Percentiles rank a stretch among this genome's conserved stretches.
Evolutionary conservation across 2,329 filamentous ascomycete species (phyloP).

Genomic region (Pseudogymnoascus sp.): DNA sequence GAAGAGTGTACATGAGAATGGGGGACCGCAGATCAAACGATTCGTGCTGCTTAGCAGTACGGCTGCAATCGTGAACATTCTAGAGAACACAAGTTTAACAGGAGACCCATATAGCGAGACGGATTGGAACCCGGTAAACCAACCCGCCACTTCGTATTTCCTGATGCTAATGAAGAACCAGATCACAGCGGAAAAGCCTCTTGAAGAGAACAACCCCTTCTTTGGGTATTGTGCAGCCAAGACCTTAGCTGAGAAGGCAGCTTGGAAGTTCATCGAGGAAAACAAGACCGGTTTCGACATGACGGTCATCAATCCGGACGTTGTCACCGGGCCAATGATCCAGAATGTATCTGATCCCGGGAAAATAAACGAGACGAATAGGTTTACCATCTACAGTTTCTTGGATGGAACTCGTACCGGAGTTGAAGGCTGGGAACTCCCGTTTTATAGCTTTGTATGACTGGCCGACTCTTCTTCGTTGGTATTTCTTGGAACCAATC

Average conservation of each 20-base stretch:
- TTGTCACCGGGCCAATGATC: slow-evolving; percentile 53
- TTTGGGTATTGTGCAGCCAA: slow-evolving; percentile 46
- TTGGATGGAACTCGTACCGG: slow-evolving; percentile 41
- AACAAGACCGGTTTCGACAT: slow-evolving; percentile 48
- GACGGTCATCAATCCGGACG: slow-evolving; percentile 51
- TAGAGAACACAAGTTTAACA: slow-evolving; percentile 14
- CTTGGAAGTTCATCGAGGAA: slow-evolving; percentile 52
- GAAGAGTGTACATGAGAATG: slow-evolving; percentile 54
- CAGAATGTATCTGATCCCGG: slow-evolving; percentile 53
- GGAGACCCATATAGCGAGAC: slow-evolving; percentile 36
- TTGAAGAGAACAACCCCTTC: slow-evolving; percentile 33
- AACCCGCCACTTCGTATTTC: slow-evolving; percentile 16
- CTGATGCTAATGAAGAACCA: not conserved
- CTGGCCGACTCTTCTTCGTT: not conserved
- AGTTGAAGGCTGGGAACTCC: slow-evolving; percentile 18
- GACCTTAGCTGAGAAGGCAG: slow-evolving; percentile 56
- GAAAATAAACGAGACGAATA: slow-evolving; percentile 61
- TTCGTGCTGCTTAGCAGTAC: slow-evolving; percentile 49
- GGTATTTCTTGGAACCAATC: slow-evolving; percentile 31
- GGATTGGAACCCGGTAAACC: slow-evolving; percentile 47
- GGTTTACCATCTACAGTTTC: slow-evolving; percentile 41
- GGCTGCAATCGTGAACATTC: slow-evolving; percentile 25
- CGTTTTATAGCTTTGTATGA: slow-evolving; percentile 18
- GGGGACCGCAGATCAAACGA: slow-evolving; percentile 52
- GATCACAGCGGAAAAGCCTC: slow-evolving; percentile 17